phyloP scores from a whole-genome alignment of 2,329 filamentous ascomycete genomes.

The Cryphonectria nitschkei region DNA sequence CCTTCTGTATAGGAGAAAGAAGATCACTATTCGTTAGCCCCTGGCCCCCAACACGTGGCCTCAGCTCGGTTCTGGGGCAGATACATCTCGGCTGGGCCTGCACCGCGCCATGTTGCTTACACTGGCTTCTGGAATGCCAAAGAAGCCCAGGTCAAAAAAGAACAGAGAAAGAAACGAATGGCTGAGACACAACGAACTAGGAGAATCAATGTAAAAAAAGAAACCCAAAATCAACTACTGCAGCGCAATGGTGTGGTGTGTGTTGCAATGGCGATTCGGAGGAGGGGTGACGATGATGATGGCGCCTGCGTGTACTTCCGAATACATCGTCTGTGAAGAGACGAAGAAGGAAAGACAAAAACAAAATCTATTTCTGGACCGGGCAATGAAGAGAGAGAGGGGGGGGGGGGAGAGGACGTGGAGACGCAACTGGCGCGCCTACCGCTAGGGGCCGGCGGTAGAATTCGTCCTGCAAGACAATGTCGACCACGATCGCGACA shows the following conservation, averaged over 20 bases:
- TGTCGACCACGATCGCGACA: background rate
- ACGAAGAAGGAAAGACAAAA: too few species aligned
- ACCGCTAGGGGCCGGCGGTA: background rate
- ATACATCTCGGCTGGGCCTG: background rate
- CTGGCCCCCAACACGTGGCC: slow-evolving; percentile 21
- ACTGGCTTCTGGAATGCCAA: background rate
- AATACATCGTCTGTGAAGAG: background rate
- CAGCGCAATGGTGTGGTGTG: background rate
- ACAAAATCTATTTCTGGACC: background rate
- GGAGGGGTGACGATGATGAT: background rate
- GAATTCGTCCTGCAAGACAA: background rate
- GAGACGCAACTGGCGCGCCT: too few species aligned
- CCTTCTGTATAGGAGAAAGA: background rate
- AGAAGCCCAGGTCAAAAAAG: background rate
- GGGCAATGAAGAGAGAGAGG: background rate
- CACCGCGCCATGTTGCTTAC: background rate
- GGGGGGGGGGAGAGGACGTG: too few species aligned
- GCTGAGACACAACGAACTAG: background rate
- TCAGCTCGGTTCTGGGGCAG: slow-evolving; percentile 5
- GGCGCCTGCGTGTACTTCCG: background rate
- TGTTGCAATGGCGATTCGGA: background rate
- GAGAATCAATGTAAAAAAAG: background rate
- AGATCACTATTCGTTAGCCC: background rate
- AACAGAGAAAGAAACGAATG: background rate
- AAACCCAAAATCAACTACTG: background rate